Conservation (phyloP, 108 stramenopile species). For the Discostella stelligeroides region DNA sequence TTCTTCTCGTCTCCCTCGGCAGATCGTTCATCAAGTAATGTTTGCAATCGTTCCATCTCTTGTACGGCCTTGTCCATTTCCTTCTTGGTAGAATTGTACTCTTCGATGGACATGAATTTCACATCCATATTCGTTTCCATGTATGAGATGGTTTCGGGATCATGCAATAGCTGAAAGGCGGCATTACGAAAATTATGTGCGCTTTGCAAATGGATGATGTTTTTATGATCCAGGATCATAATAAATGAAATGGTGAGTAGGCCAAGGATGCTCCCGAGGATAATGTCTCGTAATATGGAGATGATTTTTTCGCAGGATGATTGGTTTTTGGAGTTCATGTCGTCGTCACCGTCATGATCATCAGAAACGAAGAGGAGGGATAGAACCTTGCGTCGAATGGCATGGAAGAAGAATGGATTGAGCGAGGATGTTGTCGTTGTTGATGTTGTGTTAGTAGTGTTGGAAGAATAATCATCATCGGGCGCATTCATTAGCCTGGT, state of each 20-base stretch:
- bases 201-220: constrained; percentile 41
- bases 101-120: constrained; percentile 52
- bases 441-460: too few relatives aligned
- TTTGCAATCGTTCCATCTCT: constrained; percentile 27
- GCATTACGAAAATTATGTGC: constrained; percentile 41
- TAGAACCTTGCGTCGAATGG: constrained; percentile 21
- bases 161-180: constrained; percentile 17
- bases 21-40: constrained; percentile 23
- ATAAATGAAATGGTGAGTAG: constrained; percentile 21
- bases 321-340: not conserved
- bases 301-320: not conserved
- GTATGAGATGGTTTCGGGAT: constrained; percentile 26
- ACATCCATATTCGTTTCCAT: constrained; percentile 48
- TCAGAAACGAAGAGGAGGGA: constrained; percentile 10
- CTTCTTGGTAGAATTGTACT: constrained; percentile 33
- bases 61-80: constrained; percentile 36
- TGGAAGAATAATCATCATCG: too few relatives aligned
- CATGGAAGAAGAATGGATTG: constrained; percentile 5
- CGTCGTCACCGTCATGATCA: too few relatives aligned
- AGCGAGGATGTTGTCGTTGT: too few relatives aligned
- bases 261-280: constrained; percentile 29
- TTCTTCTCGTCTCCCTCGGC: constrained; percentile 45
- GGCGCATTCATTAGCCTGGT: too few relatives aligned
- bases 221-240: constrained; percentile 35
- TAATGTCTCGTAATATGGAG: constrained; percentile 29